These are phyloP conservation scores for Thalassiosira livingstoniorum DNA, from an alignment of 352 stramenopile species.

Conservation along the genomic window DNA sequence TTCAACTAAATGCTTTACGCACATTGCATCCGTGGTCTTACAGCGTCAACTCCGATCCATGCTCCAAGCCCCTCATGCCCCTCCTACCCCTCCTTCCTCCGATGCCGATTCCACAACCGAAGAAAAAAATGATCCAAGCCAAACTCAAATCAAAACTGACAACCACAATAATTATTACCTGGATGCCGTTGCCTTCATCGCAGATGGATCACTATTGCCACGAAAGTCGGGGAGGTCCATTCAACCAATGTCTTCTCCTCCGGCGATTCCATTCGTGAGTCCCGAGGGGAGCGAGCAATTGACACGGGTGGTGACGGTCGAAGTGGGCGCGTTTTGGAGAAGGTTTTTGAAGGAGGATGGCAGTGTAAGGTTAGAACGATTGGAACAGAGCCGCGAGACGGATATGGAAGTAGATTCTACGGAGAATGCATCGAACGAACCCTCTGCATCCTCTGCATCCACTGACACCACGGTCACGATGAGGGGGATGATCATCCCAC, in stretches of 20 bases:
- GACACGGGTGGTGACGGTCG: conserved; percentile 43
- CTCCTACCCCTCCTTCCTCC: conserved; percentile 3
- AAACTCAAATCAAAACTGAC: conserved; percentile 32
- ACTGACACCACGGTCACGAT: conserved; percentile 66
- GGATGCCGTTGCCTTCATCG: conserved; percentile 79
- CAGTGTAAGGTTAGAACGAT: conserved; percentile 8
- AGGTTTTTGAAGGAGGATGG: conserved; percentile 52
- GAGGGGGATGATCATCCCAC: conserved; percentile 92
- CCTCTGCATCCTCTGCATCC: not conserved
- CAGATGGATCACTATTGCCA: conserved; percentile 78
- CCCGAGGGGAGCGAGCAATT: conserved; percentile 60
- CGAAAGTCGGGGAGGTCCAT: conserved; percentile 76
- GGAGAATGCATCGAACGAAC: not conserved
- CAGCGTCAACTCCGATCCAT: conserved; percentile 45
- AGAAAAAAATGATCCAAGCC: not conserved
- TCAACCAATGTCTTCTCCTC: conserved; percentile 79
- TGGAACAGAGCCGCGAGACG: not conserved
- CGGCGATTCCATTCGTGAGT: conserved; percentile 74
- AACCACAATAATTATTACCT: conserved; percentile 33
- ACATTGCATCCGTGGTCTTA: conserved; percentile 48
- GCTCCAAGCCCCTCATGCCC: conserved; percentile 55
- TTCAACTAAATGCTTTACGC: conserved; percentile 27
- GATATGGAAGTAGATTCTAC: conserved; percentile 1
- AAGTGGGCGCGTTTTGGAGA: conserved; percentile 57
- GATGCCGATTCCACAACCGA: not conserved